Conservation (phyloP, 1,284 basidiomycete genomes). For the Porogramme epimiltina region DNA sequence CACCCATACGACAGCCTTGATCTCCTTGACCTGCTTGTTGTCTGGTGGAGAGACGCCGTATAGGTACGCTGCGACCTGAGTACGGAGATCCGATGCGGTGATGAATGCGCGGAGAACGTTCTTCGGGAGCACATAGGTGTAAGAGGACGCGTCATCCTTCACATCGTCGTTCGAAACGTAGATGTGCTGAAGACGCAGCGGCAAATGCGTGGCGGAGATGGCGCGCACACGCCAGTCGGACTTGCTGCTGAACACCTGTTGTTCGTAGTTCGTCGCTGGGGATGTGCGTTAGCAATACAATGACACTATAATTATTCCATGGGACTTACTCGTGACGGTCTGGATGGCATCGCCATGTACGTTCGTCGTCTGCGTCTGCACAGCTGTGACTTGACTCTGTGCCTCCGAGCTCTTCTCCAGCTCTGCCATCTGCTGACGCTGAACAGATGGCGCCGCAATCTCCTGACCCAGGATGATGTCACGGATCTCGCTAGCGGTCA, state of each 20-base stretch:
- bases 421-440: slow-evolving; percentile 99
- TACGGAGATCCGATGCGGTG: slow-evolving; percentile 90
- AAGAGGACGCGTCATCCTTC: slow-evolving; percentile 93
- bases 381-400: slow-evolving; percentile 92
- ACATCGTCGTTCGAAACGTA: slow-evolving; percentile 99
- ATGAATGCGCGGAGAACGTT: slow-evolving; percentile 97
- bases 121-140: slow-evolving; percentile 96
- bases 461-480: slow-evolving; percentile 98
- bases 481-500: slow-evolving; percentile 95
- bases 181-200: slow-evolving; percentile 95
- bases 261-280: slow-evolving; percentile 93
- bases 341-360: slow-evolving; percentile 97
- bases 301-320: slow-evolving; percentile 6
- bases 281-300: too few species aligned
- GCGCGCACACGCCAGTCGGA: slow-evolving; percentile 99
- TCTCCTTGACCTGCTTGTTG: slow-evolving; percentile 98
- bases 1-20: slow-evolving; percentile 95
- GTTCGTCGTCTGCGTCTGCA: slow-evolving; percentile 98
- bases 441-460: slow-evolving; percentile 89
- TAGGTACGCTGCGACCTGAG: slow-evolving; percentile 93
- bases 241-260: slow-evolving; percentile 97
- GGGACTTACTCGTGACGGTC: slow-evolving; percentile 83
- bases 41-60: slow-evolving; percentile 94
- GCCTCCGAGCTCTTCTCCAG: slow-evolving; percentile 96
- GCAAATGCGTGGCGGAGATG: slow-evolving; percentile 94